A percentile compares a stretch with the other conserved stretches of the same genome.
Conservation (phyloP, 2,329 filamentous ascomycete species). For the Pseudogymnoascus sp. region DNA sequence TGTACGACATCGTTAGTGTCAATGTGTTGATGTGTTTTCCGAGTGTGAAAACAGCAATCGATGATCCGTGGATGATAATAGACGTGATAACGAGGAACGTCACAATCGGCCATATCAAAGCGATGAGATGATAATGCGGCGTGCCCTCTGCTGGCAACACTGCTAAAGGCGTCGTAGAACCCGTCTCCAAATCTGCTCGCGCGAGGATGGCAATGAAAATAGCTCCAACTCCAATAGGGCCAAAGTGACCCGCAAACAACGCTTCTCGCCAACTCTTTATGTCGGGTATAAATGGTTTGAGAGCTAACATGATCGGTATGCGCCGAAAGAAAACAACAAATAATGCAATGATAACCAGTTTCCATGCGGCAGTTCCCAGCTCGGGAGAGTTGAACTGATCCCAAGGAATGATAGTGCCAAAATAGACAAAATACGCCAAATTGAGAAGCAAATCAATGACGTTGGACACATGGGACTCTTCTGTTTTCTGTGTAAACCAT, state of each 20-base stretch:
- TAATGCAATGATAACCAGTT: constrained; percentile 85
- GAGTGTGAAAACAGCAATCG: constrained; percentile 92
- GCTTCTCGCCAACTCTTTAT: constrained; percentile 98
- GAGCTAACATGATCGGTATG: constrained; percentile 83
- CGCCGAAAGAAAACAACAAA: constrained; percentile 93
- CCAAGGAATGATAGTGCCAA: constrained; percentile 97
- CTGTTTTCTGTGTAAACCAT: constrained; percentile 97
- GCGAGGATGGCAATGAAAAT: constrained; percentile 93
- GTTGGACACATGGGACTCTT: constrained; percentile 97
- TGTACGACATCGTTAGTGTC: constrained; percentile 93
- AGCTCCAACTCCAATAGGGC: constrained; percentile 92
- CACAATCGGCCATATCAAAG: constrained; percentile 90
- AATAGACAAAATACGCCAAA: constrained; percentile 95
- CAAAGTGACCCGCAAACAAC: constrained; percentile 93
- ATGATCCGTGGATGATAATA: constrained; percentile 95
- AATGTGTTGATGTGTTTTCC: constrained; percentile 98
- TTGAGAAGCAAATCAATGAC: constrained; percentile 97
- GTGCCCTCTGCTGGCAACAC: constrained; percentile 46
- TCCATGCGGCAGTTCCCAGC: constrained; percentile 77
- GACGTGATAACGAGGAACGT: constrained; percentile 91
- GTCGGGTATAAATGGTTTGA: constrained; percentile 92
- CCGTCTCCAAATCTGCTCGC: constrained; percentile 79
- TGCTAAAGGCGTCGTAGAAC: constrained; percentile 63
- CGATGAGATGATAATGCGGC: constrained; percentile 62
- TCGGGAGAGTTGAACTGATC: constrained; percentile 71